Evolutionary conservation across 352 stramenopile species (phyloP).

Genomic region (Globisporangium viniferum): DNA sequence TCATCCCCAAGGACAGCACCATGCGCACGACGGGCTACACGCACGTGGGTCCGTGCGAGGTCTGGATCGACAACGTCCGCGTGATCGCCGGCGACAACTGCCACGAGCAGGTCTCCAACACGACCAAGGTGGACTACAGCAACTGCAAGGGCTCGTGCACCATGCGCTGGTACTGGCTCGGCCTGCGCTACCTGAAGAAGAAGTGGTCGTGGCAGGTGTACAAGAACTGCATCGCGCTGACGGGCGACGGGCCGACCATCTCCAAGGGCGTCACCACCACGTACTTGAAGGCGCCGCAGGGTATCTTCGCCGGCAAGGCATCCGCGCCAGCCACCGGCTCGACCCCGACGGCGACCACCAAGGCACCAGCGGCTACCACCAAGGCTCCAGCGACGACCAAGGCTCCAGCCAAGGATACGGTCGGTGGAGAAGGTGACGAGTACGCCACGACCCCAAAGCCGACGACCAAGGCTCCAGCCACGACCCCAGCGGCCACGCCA

Average conservation of each 20-base stretch:
- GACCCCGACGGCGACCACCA: background rate
- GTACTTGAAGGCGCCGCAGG: slow-evolving; percentile 9
- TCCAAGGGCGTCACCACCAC: slow-evolving; percentile 14
- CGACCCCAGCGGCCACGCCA: background rate
- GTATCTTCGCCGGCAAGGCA: slow-evolving; percentile 13
- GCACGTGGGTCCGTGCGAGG: slow-evolving; percentile 54
- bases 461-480: slow-evolving; percentile 8
- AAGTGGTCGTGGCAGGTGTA: slow-evolving; percentile 64
- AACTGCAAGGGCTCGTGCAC: slow-evolving; percentile 38
- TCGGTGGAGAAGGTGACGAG: background rate
- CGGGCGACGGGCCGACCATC: slow-evolving; percentile 15
- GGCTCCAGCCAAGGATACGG: background rate
- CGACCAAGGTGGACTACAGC: slow-evolving; percentile 43
- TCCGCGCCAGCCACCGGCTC: background rate
- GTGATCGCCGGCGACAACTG: slow-evolving; percentile 42
- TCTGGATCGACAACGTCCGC: slow-evolving; percentile 52
- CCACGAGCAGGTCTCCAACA: slow-evolving; percentile 24
- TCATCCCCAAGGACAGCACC: slow-evolving; percentile 21
- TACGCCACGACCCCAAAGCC: slow-evolving; percentile 2
- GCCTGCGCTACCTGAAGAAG: slow-evolving; percentile 43
- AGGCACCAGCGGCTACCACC: background rate
- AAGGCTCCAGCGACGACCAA: slow-evolving; percentile 5
- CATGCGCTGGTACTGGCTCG: slow-evolving; percentile 57
- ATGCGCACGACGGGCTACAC: slow-evolving; percentile 53
- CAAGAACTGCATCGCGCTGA: slow-evolving; percentile 43